Conservation (phyloP, 148 eudicot species). For the Fagopyrum tataricum region DNA sequence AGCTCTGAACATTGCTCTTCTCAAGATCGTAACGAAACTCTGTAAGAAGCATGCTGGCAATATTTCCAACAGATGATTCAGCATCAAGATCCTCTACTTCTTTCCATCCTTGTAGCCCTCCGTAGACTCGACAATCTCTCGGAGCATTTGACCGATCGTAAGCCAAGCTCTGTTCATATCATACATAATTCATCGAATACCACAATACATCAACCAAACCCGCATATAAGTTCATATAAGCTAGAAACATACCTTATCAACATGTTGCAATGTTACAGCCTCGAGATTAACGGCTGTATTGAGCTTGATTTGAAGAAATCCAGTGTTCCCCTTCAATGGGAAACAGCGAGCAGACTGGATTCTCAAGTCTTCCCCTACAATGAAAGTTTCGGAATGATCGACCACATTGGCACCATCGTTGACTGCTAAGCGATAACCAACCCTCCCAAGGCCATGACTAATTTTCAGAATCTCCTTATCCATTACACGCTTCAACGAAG, state of each 20-base stretch:
- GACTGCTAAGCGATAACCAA: constrained; percentile 62
- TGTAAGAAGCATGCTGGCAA: constrained; percentile 42
- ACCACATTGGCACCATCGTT: constrained; percentile 51
- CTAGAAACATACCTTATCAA: constrained; percentile 47
- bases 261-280: constrained; percentile 80
- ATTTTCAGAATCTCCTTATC: constrained; percentile 66
- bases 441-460: constrained; percentile 79
- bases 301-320: constrained; percentile 63
- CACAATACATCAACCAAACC: background rate
- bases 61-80: constrained; percentile 19
- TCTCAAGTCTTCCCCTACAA: constrained; percentile 39
- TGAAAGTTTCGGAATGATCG: constrained; percentile 51
- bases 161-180: constrained; percentile 61
- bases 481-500: constrained; percentile 51
- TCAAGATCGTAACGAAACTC: constrained; percentile 76
- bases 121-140: constrained; percentile 60
- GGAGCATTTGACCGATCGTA: constrained; percentile 86
- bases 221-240: background rate
- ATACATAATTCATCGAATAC: too few species aligned
- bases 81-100: constrained; percentile 18
- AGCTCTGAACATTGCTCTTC: constrained; percentile 80
- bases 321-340: constrained; percentile 60
- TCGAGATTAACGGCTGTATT: constrained; percentile 69
- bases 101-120: constrained; percentile 45
- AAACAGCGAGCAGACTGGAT: constrained; percentile 91